A percentile compares a stretch with the other conserved stretches of the same genome.
These are phyloP conservation scores for Diaporthe batatas DNA, from an alignment of 2,329 filamentous ascomycete genomes.

Conservation along the genomic window DNA sequence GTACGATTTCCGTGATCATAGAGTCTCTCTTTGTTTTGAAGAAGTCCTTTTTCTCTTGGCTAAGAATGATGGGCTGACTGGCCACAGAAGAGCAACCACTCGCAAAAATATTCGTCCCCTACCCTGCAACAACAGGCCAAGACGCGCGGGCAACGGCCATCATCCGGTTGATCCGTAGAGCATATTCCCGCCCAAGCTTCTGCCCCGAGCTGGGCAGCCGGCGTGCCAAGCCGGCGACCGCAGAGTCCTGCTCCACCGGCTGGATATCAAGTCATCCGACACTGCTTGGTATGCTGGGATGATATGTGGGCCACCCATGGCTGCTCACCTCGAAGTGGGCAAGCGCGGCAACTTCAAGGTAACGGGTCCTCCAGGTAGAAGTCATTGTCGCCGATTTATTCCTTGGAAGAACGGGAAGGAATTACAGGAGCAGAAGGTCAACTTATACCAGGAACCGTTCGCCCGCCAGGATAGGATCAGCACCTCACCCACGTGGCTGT, in stretches of 20 bases:
- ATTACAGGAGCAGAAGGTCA: neutral
- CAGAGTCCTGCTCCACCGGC: conserved; percentile 28
- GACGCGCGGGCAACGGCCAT: conserved; percentile 6
- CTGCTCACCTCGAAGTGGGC: conserved; percentile 1
- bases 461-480: conserved; percentile 9
- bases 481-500: conserved; percentile 10
- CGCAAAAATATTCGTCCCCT: neutral
- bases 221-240: conserved; percentile 34
- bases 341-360: conserved; percentile 16
- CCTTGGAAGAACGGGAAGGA: neutral
- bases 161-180: conserved; percentile 4
- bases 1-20: neutral
- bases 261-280: conserved; percentile 26
- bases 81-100: neutral
- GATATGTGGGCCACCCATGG: conserved; percentile 9
- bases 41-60: neutral
- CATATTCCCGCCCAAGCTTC: neutral
- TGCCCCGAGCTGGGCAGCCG: conserved; percentile 2
- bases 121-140: neutral
- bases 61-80: neutral
- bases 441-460: neutral
- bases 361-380: neutral
- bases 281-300: conserved; percentile 16
- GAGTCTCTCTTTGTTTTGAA: neutral
- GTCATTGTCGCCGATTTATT: neutral